Percentiles rank a stretch among this genome's conserved stretches.
Evolutionary conservation across 129 eudicot genomes (phyloP).

Genomic region (Artemisia annua): DNA sequence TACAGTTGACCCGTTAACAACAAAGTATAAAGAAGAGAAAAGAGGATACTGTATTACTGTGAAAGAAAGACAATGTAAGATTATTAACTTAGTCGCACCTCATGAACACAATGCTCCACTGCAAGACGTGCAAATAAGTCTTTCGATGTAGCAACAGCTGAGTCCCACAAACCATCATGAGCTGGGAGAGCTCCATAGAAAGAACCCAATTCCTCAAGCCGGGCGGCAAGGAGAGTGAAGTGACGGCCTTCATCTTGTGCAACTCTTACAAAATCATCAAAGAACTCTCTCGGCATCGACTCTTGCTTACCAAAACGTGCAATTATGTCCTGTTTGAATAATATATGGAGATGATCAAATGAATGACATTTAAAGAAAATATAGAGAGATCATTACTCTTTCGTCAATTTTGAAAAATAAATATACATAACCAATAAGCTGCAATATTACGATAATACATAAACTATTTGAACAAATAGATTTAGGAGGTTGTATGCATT

Average conservation of each 20-base stretch:
- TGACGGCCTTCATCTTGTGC: slow-evolving; percentile 99
- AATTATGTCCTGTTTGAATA: slow-evolving; percentile 46
- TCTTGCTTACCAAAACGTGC: slow-evolving; percentile 90
- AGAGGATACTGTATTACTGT: neutral
- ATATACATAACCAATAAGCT: neutral
- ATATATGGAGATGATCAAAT: slow-evolving; percentile 35
- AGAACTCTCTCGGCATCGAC: slow-evolving; percentile 88
- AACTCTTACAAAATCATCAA: slow-evolving; percentile 92
- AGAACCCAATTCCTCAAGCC: slow-evolving; percentile 87
- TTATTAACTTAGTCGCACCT: slow-evolving; percentile 41
- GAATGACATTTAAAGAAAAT: neutral
- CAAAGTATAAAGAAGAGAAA: neutral
- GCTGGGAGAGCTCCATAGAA: slow-evolving; percentile 93
- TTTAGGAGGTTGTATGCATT: neutral
- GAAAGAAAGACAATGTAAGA: slow-evolving; percentile 7
- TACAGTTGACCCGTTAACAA: neutral
- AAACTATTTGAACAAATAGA: neutral
- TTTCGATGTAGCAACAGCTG: slow-evolving; percentile 85
- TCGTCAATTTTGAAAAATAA: too few relatives aligned
- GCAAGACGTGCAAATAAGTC: slow-evolving; percentile 86
- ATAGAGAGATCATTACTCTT: neutral
- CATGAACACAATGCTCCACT: slow-evolving; percentile 96
- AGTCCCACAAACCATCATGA: slow-evolving; percentile 99
- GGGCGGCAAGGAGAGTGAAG: slow-evolving; percentile 77
- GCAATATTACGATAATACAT: neutral